Conservation (phyloP, 2,329 filamentous ascomycete genomes). For the Cryoendolithus antarcticus region DNA sequence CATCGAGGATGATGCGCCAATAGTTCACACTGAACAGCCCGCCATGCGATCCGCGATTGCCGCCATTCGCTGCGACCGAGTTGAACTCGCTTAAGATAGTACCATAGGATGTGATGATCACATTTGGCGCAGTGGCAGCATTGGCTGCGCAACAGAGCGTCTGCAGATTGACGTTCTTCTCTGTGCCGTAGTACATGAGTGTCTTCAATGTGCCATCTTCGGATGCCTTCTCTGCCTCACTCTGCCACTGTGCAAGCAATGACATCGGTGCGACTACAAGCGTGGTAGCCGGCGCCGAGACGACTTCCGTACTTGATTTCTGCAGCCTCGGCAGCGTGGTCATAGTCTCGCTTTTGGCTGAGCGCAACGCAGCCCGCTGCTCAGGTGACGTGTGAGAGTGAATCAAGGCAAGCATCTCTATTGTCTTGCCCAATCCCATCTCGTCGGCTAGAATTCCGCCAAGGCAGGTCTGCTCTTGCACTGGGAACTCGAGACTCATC, state of each 20-base stretch:
- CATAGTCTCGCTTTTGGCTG: conserved; percentile 30
- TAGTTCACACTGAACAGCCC: conserved; percentile 86
- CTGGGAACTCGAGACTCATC: conserved; percentile 78
- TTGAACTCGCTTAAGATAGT: conserved; percentile 81
- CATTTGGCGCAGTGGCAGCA: conserved; percentile 62
- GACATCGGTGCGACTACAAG: conserved; percentile 96
- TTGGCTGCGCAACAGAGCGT: conserved; percentile 66
- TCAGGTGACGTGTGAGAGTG: conserved; percentile 60
- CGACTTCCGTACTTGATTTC: conserved; percentile 43
- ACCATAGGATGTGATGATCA: conserved; percentile 93
- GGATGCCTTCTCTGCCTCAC: conserved; percentile 84
- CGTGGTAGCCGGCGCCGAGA: conserved; percentile 73
- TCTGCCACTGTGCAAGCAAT: conserved; percentile 91
- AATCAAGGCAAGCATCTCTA: conserved; percentile 91
- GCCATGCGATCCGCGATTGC: conserved; percentile 50
- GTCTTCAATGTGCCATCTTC: conserved; percentile 69
- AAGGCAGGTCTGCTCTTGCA: conserved; percentile 86
- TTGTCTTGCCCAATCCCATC: conserved; percentile 97
- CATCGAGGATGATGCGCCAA: conserved; percentile 89
- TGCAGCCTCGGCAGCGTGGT: conserved; percentile 52
- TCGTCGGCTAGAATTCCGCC: conserved; percentile 91
- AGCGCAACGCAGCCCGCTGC: conserved; percentile 17
- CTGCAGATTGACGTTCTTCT: conserved; percentile 69
- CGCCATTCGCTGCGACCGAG: conserved; percentile 54
- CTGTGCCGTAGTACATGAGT: conserved; percentile 82